These are phyloP conservation scores for Pleomassaria siparia DNA, from an alignment of 2,329 filamentous ascomycete genomes.

Conservation along the genomic window DNA sequence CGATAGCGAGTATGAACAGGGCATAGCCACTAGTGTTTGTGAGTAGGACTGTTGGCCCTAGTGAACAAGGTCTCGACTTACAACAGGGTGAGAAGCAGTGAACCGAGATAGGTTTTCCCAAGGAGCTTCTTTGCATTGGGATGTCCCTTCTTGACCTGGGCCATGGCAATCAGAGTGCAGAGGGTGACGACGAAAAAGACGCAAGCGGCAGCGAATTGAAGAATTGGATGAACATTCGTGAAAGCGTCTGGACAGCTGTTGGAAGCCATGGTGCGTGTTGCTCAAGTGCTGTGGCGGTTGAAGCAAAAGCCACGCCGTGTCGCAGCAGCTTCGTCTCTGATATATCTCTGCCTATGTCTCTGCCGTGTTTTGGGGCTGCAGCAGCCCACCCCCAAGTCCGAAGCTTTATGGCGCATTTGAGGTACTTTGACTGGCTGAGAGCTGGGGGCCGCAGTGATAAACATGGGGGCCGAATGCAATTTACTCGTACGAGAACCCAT, in stretches of 20 bases:
- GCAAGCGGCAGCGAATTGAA: conserved; percentile 13
- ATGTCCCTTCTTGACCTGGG: conserved; percentile 19
- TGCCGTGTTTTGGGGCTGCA: conserved; percentile 7
- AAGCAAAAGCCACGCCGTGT: conserved; percentile 6
- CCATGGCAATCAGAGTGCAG: conserved; percentile 14
- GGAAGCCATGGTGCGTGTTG: conserved; percentile 26
- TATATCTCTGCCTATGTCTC: conserved; percentile 22
- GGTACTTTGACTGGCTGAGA: too few species aligned
- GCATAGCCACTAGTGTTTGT: conserved; percentile 14
- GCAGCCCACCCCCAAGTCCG: conserved; percentile 20
- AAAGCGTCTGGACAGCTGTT: conserved; percentile 23
- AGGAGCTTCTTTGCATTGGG: conserved; percentile 23
- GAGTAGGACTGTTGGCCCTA: conserved; percentile 2
- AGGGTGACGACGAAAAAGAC: conserved; percentile 20
- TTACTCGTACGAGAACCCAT: too few species aligned
- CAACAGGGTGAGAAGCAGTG: conserved; percentile 17
- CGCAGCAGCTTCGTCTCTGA: conserved; percentile 15
- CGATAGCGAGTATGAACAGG: conserved; percentile 11
- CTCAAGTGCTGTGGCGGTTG: too few species aligned
- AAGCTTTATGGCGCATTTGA: too few species aligned
- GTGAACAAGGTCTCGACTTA: conserved; percentile 12
- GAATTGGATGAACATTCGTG: too few species aligned
- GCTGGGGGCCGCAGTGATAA: too few species aligned
- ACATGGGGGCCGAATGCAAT: too few species aligned
- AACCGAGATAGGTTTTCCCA: conserved; percentile 17